phyloP scores from a whole-genome alignment of 768 basidiomycete genomes.

The Rhizopogon salebrosus region DNA sequence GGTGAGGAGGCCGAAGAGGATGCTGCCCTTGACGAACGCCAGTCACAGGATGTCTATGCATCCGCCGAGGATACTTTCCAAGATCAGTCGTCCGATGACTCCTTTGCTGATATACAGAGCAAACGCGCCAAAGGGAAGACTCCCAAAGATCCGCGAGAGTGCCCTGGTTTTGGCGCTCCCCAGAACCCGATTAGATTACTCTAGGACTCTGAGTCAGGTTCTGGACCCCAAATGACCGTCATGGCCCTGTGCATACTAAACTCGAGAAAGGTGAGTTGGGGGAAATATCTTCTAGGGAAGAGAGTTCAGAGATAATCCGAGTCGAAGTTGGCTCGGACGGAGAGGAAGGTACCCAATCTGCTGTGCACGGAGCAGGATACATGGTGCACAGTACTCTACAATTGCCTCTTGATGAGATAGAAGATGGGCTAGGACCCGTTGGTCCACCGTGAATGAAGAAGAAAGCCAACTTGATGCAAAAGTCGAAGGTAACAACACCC shows the following conservation, averaged over 20 bases:
- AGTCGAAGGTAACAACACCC: constrained; percentile 5
- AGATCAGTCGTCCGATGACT: constrained; percentile 39
- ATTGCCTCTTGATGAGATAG: neutral
- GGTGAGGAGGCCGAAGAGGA: constrained; percentile 34
- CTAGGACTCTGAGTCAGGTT: constrained; percentile 30
- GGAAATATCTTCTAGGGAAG: constrained; percentile 3
- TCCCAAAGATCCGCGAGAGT: constrained; percentile 57
- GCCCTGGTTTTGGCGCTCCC: constrained; percentile 43
- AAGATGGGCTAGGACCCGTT: neutral
- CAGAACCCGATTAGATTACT: constrained; percentile 44
- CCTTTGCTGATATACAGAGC: constrained; percentile 49
- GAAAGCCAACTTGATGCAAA: constrained; percentile 10
- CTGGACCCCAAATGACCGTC: constrained; percentile 2
- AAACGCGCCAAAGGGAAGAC: constrained; percentile 55
- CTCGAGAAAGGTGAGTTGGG: constrained; percentile 11
- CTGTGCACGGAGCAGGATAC: constrained; percentile 10
- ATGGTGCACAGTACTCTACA: constrained; percentile 10
- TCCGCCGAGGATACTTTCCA: constrained; percentile 12
- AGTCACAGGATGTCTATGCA: constrained; percentile 15
- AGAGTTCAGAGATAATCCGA: constrained; percentile 15
- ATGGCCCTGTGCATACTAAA: constrained; percentile 4
- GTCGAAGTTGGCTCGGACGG: constrained; percentile 23
- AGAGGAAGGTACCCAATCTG: constrained; percentile 11
- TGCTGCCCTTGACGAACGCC: constrained; percentile 4
- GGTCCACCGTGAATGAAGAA: neutral